Conservation (phyloP, 495 filamentous ascomycete genomes). For the Podospora pseudoanserina region DNA sequence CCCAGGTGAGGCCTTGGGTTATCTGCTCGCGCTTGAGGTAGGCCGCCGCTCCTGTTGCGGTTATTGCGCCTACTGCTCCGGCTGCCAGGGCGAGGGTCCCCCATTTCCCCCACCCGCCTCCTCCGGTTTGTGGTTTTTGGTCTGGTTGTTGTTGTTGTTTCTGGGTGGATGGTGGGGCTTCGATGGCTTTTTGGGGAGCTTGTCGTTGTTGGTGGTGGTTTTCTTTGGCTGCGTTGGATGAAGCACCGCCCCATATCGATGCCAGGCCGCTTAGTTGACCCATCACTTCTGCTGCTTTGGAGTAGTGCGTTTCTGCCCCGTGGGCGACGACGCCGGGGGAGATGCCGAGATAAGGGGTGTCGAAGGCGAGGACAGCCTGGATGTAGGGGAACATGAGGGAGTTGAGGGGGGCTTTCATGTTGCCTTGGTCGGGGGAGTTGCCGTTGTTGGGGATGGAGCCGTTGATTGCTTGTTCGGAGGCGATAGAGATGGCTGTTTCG, state of each 20-base stretch:
- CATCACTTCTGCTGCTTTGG: conserved; percentile 65
- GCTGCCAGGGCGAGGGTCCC: conserved; percentile 80
- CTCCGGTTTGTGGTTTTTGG: conserved; percentile 28
- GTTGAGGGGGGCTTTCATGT: conserved; percentile 30
- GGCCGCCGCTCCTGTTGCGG: conserved; percentile 81
- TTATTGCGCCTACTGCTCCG: conserved; percentile 73
- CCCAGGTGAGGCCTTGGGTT: conserved; percentile 69
- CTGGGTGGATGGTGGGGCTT: conserved; percentile 31
- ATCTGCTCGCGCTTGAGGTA: conserved; percentile 81
- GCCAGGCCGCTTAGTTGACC: conserved; percentile 61
- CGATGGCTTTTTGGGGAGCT: conserved; percentile 32
- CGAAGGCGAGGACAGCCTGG: conserved; percentile 86
- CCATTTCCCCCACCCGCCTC: conserved; percentile 59
- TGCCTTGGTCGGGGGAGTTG: conserved; percentile 28
- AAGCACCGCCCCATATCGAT: conserved; percentile 52
- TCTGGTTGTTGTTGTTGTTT: conserved; percentile 12
- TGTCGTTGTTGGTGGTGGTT: conserved; percentile 25
- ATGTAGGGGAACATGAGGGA: conserved; percentile 66
- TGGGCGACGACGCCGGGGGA: conserved; percentile 85
- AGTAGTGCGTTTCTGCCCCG: conserved; percentile 80
- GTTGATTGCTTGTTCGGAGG: conserved; percentile 63
- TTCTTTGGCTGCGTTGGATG: conserved; percentile 23
- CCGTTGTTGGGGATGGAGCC: conserved; percentile 30
- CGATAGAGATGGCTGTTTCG: conserved; percentile 70
- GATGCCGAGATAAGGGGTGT: conserved; percentile 92